Evolutionary conservation across 2,329 filamentous ascomycete species (phyloP).

Genomic region (Grosmannia serpens): DNA sequence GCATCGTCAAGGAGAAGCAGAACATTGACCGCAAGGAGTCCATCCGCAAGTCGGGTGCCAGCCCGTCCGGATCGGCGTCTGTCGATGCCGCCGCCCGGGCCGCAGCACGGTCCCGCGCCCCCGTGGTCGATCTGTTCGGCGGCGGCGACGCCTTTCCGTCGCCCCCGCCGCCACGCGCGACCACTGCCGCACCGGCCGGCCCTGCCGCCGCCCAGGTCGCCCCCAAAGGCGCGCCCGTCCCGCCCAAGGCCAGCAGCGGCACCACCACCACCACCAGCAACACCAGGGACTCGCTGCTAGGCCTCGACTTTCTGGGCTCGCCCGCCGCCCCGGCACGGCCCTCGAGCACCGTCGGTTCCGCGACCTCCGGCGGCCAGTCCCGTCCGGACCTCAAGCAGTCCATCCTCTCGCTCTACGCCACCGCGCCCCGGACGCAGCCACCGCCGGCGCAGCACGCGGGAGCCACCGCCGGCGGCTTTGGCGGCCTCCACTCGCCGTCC

Average conservation of each 20-base stretch:
- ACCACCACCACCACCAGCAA: conserved; percentile 46
- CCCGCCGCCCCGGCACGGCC: conserved; percentile 63
- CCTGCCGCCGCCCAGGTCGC: conserved; percentile 47
- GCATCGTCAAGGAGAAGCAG: conserved; percentile 55
- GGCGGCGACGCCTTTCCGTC: conserved; percentile 18
- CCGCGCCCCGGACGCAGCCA: conserved; percentile 62
- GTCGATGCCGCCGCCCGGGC: neutral
- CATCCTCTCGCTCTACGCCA: conserved; percentile 88
- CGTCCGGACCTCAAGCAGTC: conserved; percentile 94
- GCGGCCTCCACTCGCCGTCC: conserved; percentile 50
- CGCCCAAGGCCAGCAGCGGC: conserved; percentile 42
- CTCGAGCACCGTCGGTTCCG: conserved; percentile 64
- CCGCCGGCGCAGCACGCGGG: conserved; percentile 37
- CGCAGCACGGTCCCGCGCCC: conserved; percentile 6
- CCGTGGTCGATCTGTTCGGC: conserved; percentile 60
- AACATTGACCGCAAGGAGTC: conserved; percentile 48
- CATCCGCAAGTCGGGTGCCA: conserved; percentile 47
- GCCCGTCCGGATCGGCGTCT: conserved; percentile 25
- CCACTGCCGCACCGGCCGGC: conserved; percentile 56
- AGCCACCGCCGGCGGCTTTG: conserved; percentile 53
- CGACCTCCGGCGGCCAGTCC: conserved; percentile 48
- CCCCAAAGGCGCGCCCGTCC: conserved; percentile 51
- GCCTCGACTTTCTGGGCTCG: conserved; percentile 82
- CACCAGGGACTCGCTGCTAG: conserved; percentile 80
- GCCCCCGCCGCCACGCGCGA: conserved; percentile 53